These are phyloP conservation scores for Cyclotella baltica DNA, from an alignment of 108 stramenopile species.

Conservation along the genomic window DNA sequence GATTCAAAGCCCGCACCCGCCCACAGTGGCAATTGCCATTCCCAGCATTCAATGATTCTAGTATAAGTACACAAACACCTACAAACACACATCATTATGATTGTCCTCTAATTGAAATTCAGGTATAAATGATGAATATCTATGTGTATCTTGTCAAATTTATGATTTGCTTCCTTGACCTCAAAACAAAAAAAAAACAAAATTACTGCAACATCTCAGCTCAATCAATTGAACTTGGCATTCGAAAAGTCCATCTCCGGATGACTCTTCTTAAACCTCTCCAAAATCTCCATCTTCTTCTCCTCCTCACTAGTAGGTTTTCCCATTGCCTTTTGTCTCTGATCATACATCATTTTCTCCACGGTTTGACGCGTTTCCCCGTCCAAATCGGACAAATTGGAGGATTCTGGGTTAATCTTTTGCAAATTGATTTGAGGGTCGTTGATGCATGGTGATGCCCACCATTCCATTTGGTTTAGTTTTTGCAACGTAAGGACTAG, in stretches of 20 bases:
- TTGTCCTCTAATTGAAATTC: too few species aligned
- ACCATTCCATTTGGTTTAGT: slow-evolving; percentile 99
- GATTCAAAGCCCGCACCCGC: too few species aligned
- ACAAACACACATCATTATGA: too few species aligned
- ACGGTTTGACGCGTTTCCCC: slow-evolving; percentile 99
- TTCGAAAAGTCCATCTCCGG: slow-evolving; percentile 98
- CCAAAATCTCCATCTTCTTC: slow-evolving; percentile 90
- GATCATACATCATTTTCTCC: slow-evolving; percentile 99
- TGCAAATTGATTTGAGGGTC: slow-evolving; percentile 96
- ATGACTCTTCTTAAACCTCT: slow-evolving; percentile 96
- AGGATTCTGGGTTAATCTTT: slow-evolving; percentile 98
- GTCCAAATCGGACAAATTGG: slow-evolving; percentile 94
- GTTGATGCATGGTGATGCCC: slow-evolving; percentile 89
- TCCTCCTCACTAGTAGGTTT: slow-evolving; percentile 97
- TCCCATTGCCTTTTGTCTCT: slow-evolving; percentile 97
- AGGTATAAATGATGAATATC: too few species aligned
- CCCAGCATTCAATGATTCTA: too few species aligned
- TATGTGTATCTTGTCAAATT: too few species aligned
- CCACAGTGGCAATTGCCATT: too few species aligned
- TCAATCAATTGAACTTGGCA: slow-evolving; percentile 88
- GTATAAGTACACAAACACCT: too few species aligned
- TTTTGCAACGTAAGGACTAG: slow-evolving; percentile 88
- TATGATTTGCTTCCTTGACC: too few species aligned
- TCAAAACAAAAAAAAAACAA: too few species aligned
- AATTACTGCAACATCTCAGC: too few species aligned